phyloP scores from a whole-genome alignment of 306 rosid species.

The Albizia julibrissin region DNA sequence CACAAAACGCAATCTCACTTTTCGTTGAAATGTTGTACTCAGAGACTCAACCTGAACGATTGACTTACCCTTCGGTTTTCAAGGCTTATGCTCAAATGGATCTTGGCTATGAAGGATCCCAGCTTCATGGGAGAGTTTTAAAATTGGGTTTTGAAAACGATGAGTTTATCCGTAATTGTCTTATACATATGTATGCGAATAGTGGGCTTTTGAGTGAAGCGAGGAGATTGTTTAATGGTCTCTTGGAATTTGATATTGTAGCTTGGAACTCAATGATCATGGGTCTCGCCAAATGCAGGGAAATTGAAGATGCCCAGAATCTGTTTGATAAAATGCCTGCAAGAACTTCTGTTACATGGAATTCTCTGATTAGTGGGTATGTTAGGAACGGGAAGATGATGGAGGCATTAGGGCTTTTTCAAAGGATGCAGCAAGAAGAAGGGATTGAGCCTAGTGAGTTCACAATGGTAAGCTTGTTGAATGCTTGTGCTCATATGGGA shows the following conservation, averaged over 20 bases:
- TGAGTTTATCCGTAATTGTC: slow-evolving; percentile 55
- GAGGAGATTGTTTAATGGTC: slow-evolving; percentile 50
- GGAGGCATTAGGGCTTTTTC: slow-evolving; percentile 67
- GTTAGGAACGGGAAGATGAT: slow-evolving; percentile 68
- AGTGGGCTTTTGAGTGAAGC: slow-evolving; percentile 73
- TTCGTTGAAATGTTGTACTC: slow-evolving; percentile 77
- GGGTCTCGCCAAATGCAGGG: slow-evolving; percentile 76
- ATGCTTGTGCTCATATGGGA: slow-evolving; percentile 83
- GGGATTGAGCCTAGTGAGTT: slow-evolving; percentile 63
- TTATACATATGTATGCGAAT: slow-evolving; percentile 67
- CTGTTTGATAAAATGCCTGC: slow-evolving; percentile 64
- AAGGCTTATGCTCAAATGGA: slow-evolving; percentile 78
- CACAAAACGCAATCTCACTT: slow-evolving; percentile 58
- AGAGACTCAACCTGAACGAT: slow-evolving; percentile 46
- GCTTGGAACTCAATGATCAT: slow-evolving; percentile 84
- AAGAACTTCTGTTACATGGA: slow-evolving; percentile 73
- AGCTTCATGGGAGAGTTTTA: slow-evolving; percentile 78
- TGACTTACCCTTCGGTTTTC: slow-evolving; percentile 86
- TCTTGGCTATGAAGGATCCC: slow-evolving; percentile 62
- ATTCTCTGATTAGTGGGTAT: slow-evolving; percentile 79
- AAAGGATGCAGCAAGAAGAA: slow-evolving; percentile 58
- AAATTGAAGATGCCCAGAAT: slow-evolving; percentile 58
- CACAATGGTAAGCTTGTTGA: slow-evolving; percentile 90
- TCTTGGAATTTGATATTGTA: slow-evolving; percentile 55
- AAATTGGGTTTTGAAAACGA: slow-evolving; percentile 66